Conservation (phyloP, 805 yeast species). For the Lipomyces sp. region DNA sequence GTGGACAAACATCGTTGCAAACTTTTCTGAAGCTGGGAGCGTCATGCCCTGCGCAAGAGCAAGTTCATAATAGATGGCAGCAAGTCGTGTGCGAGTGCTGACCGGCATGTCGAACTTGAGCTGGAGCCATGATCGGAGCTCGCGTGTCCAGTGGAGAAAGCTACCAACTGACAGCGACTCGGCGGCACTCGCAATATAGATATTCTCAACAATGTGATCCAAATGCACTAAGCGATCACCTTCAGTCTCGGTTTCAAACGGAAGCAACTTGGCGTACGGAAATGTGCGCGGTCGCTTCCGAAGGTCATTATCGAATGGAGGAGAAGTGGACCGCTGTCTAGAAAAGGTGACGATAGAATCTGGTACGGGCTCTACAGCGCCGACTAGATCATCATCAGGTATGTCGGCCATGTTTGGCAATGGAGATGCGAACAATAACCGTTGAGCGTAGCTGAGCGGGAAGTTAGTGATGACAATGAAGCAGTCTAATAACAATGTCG, state of each 20-base stretch:
- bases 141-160: conserved; percentile 86
- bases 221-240: conserved; percentile 73
- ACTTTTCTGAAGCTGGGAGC: conserved; percentile 60
- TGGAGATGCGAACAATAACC: background rate
- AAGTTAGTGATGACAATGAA: background rate
- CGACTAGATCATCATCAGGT: conserved; percentile 7
- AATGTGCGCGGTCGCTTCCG: conserved; percentile 46
- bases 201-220: conserved; percentile 76
- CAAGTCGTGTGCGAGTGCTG: conserved; percentile 60
- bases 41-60: conserved; percentile 72
- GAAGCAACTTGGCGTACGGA: conserved; percentile 56
- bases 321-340: conserved; percentile 3
- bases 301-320: conserved; percentile 8
- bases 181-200: conserved; percentile 76
- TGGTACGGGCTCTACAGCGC: conserved; percentile 10
- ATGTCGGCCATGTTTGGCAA: background rate
- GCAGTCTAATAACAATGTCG: too few species aligned
- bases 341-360: background rate
- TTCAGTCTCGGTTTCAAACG: conserved; percentile 73
- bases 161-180: conserved; percentile 74
- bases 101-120: conserved; percentile 83
- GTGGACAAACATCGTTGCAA: conserved; percentile 62
- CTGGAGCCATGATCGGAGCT: conserved; percentile 73
- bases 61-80: conserved; percentile 72
- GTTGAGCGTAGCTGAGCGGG: background rate